phyloP scores from a whole-genome alignment of 2,329 filamentous ascomycete species.

The Aspergillus quadricinctus region DNA sequence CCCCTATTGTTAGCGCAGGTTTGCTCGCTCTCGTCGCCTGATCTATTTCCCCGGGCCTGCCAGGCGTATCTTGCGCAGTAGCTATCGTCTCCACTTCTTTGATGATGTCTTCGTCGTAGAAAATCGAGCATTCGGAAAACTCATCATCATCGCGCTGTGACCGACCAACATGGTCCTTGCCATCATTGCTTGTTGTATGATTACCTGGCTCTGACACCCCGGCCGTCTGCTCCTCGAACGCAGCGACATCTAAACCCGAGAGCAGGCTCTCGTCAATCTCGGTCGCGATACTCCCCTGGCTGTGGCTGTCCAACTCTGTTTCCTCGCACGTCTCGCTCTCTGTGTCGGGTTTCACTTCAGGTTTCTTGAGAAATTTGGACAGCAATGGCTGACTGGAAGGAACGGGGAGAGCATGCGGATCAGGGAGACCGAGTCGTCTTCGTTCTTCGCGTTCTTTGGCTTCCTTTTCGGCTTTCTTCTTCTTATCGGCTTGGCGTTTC shows the following conservation, averaged over 20 bases:
- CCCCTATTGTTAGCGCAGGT: conserved; percentile 10
- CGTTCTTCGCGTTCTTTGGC: conserved; percentile 31
- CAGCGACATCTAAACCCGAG: conserved; percentile 14
- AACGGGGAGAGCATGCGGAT: conserved; percentile 27
- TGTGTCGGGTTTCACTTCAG: conserved; percentile 5
- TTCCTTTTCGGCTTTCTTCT: conserved; percentile 33
- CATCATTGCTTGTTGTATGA: background rate
- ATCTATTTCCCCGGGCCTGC: background rate
- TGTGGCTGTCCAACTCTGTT: conserved; percentile 10
- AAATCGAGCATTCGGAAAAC: conserved; percentile 32
- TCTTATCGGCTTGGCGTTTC: conserved; percentile 30
- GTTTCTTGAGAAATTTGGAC: conserved; percentile 27
- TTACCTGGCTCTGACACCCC: background rate
- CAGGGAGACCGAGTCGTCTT: conserved; percentile 26
- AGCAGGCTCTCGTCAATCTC: conserved; percentile 11
- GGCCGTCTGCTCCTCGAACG: conserved; percentile 10
- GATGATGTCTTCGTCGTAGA: conserved; percentile 27
- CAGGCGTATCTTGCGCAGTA: background rate
- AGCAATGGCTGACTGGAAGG: conserved; percentile 34
- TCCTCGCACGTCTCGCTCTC: conserved; percentile 4
- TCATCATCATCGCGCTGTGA: conserved; percentile 22
- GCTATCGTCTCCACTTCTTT: conserved; percentile 18
- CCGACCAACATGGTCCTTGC: background rate
- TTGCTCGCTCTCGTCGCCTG: background rate
- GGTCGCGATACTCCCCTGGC: conserved; percentile 11